Conservation (phyloP, 164 flowering plant species). For the Malania oleifera region DNA sequence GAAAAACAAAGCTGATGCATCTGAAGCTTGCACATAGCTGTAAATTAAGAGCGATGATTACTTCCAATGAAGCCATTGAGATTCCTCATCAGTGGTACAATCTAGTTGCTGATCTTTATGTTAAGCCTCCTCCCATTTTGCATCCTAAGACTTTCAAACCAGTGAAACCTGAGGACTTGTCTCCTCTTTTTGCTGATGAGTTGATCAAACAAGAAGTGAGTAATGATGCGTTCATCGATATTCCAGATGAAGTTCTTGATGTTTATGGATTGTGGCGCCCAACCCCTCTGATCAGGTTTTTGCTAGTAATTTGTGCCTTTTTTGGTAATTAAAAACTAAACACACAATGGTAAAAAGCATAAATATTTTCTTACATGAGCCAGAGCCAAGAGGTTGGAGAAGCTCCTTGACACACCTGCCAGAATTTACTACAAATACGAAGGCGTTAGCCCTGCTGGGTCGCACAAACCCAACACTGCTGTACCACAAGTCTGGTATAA, state of each 20-base stretch:
- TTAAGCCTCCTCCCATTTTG: conserved; percentile 83
- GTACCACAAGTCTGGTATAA: conserved; percentile 97
- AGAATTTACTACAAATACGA: conserved; percentile 94
- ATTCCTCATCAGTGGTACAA: conserved; percentile 86
- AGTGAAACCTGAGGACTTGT: conserved; percentile 60
- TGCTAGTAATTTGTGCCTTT: neutral
- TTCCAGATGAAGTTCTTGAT: conserved; percentile 85
- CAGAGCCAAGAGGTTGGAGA: conserved; percentile 95
- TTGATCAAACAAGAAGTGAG: conserved; percentile 75
- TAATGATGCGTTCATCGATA: conserved; percentile 60
- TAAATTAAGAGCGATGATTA: conserved; percentile 30
- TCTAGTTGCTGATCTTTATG: conserved; percentile 71
- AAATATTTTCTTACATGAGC: conserved; percentile 9
- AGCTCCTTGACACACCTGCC: conserved; percentile 87
- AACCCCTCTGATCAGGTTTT: conserved; percentile 84
- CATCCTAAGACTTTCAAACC: conserved; percentile 75
- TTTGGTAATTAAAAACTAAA: neutral
- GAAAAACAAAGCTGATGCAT: conserved; percentile 17
- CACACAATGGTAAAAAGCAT: neutral
- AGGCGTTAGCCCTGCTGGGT: conserved; percentile 96
- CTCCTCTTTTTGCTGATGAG: conserved; percentile 81
- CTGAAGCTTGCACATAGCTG: conserved; percentile 22
- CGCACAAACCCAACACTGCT: conserved; percentile 92
- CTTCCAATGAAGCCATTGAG: conserved; percentile 22
- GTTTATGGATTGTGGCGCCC: conserved; percentile 94